Percentiles rank a stretch among this genome's conserved stretches.
These are phyloP conservation scores for Theobroma cacao DNA, from an alignment of 345 rosid species.

Conservation along the genomic window DNA sequence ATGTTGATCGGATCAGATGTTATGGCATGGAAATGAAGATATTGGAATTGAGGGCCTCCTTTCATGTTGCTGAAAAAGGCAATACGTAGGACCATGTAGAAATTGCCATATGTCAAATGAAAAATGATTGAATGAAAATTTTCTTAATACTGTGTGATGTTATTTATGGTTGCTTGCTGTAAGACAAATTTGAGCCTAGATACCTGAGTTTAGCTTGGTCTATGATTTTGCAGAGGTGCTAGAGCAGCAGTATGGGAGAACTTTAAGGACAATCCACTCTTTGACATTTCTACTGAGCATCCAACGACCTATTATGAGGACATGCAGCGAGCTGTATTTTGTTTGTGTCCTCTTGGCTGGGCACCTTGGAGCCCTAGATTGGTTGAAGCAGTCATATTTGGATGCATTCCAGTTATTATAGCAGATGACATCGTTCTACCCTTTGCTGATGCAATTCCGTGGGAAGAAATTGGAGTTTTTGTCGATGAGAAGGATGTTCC, in stretches of 20 bases:
- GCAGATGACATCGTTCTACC: constrained; percentile 97
- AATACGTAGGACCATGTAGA: background rate
- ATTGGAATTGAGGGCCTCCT: background rate
- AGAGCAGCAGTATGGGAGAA: constrained; percentile 99
- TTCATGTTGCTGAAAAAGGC: background rate
- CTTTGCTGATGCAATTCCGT: constrained; percentile 96
- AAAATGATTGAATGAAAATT: background rate
- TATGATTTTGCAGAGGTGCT: constrained; percentile 69
- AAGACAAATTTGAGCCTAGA: background rate
- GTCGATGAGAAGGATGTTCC: constrained; percentile 96
- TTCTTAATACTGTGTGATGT: background rate
- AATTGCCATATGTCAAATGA: background rate
- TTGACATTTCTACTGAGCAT: constrained; percentile 97
- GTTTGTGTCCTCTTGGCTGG: constrained; percentile 99
- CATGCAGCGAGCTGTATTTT: constrained; percentile 96
- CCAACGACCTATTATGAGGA: constrained; percentile 95
- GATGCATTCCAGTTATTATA: constrained; percentile 98
- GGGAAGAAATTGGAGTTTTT: constrained; percentile 96
- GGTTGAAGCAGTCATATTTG: constrained; percentile 98
- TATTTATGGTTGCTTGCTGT: background rate
- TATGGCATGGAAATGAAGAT: background rate
- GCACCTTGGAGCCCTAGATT: constrained; percentile 99
- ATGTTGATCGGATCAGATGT: background rate
- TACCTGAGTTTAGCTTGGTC: background rate
- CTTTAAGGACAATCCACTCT: constrained; percentile 91